These are phyloP conservation scores for Colletotrichum cordylinicola DNA, from an alignment of 2,329 filamentous ascomycete genomes.

Conservation along the genomic window DNA sequence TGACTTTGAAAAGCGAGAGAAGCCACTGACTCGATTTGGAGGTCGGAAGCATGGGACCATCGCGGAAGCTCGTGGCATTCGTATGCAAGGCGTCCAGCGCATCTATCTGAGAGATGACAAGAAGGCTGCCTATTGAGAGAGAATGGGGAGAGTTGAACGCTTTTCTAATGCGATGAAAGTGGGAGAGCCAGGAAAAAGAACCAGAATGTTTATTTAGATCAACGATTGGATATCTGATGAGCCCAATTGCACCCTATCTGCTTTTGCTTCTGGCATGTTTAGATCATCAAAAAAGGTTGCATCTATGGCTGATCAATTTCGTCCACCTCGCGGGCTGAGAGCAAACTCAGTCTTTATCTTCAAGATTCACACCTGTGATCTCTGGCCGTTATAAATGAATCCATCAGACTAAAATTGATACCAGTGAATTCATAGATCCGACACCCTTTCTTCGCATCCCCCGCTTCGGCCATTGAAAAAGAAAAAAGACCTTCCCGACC, in stretches of 20 bases:
- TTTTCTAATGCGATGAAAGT: neutral
- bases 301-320: neutral
- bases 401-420: neutral
- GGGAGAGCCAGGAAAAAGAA: no score
- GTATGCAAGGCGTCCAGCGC: neutral
- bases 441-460: neutral
- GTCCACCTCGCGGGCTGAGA: neutral
- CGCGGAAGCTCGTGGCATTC: neutral
- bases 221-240: neutral
- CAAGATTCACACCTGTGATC: neutral
- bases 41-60: neutral
- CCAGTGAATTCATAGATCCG: neutral
- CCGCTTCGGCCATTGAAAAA: neutral
- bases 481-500: neutral
- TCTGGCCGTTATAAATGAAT: neutral
- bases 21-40: neutral
- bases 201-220: neutral
- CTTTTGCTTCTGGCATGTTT: neutral
- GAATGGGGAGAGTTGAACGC: neutral
- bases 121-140: neutral
- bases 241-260: neutral
- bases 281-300: neutral
- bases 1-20: neutral
- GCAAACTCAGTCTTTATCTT: neutral
- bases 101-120: neutral